Conservation (phyloP, 768 basidiomycete genomes). For the Boletus pseudo-olivaceus region DNA sequence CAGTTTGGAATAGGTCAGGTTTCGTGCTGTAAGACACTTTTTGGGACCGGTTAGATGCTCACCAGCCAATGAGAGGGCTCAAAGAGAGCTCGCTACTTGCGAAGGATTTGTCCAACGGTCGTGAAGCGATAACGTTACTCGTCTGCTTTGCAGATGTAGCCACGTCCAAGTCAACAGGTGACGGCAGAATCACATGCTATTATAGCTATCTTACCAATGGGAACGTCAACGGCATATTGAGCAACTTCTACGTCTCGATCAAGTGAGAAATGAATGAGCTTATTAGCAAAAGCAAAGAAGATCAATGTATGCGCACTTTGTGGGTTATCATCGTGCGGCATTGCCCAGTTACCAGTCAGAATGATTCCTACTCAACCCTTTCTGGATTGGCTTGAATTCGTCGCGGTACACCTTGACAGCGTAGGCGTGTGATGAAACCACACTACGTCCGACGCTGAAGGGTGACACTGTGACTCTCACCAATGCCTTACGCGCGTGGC, state of each 20-base stretch:
- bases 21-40: too few species aligned
- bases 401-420: conserved; percentile 66
- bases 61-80: too few species aligned
- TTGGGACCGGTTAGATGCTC: too few species aligned
- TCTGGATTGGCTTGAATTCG: conserved; percentile 58
- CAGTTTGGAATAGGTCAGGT: too few species aligned
- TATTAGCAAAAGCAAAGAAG: neutral
- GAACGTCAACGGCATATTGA: conserved; percentile 68
- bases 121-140: too few species aligned
- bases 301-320: conserved; percentile 31
- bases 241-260: conserved; percentile 61
- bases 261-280: too few species aligned
- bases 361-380: conserved; percentile 75
- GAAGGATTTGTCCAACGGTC: too few species aligned
- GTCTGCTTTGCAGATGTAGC: too few species aligned
- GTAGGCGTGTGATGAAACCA: conserved; percentile 67
- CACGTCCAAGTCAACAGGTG: neutral
- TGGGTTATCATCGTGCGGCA: conserved; percentile 15
- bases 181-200: conserved; percentile 20
- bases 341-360: conserved; percentile 71
- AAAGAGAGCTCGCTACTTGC: too few species aligned
- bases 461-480: conserved; percentile 11
- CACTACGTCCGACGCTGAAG: conserved; percentile 58
- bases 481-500: neutral
- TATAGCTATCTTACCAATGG: conserved; percentile 54